phyloP scores from a whole-genome alignment of 495 filamentous ascomycete genomes.

The Glonium stellatum region DNA sequence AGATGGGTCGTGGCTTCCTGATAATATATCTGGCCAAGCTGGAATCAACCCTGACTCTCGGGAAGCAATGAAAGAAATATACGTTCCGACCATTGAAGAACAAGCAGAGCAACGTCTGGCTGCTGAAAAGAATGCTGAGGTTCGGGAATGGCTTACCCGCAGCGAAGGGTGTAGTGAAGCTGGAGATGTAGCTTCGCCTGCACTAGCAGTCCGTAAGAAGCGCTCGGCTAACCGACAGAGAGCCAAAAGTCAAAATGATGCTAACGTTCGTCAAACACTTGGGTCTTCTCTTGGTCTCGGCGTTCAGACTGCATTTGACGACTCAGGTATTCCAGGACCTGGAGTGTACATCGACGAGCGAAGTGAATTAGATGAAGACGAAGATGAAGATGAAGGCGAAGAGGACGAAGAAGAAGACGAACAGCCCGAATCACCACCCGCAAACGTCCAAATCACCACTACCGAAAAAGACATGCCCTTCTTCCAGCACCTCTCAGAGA shows the following conservation, averaged over 20 bases:
- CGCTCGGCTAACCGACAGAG: slow-evolving; percentile 15
- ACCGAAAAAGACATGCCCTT: slow-evolving; percentile 19
- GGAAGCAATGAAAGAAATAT: slow-evolving; percentile 18
- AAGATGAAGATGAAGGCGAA: slow-evolving; percentile 27
- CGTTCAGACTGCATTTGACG: slow-evolving; percentile 19
- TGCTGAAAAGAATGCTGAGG: slow-evolving; percentile 31
- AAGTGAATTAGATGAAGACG: slow-evolving; percentile 31
- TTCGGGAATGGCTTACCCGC: slow-evolving; percentile 30
- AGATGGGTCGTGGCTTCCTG: slow-evolving; percentile 29
- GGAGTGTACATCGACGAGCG: slow-evolving; percentile 29
- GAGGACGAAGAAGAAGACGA: slow-evolving; percentile 11
- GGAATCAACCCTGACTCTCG: slow-evolving; percentile 28
- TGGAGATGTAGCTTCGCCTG: slow-evolving; percentile 8
- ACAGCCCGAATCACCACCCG: slow-evolving; percentile 27
- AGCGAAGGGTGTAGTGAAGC: slow-evolving; percentile 29
- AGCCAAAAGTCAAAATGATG: slow-evolving; percentile 32
- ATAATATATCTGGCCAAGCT: slow-evolving; percentile 18
- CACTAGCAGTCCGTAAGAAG: slow-evolving; percentile 8
- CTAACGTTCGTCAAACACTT: slow-evolving; percentile 11
- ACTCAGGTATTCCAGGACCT: slow-evolving; percentile 30
- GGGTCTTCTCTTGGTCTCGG: slow-evolving; percentile 12
- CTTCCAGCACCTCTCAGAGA: slow-evolving; percentile 7
- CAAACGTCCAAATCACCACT: slow-evolving; percentile 17
- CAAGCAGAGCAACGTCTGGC: slow-evolving; percentile 23
- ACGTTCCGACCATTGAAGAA: slow-evolving; percentile 31